Conservation (phyloP, 441 rosid genomes). For the Gossypium trilobum region DNA sequence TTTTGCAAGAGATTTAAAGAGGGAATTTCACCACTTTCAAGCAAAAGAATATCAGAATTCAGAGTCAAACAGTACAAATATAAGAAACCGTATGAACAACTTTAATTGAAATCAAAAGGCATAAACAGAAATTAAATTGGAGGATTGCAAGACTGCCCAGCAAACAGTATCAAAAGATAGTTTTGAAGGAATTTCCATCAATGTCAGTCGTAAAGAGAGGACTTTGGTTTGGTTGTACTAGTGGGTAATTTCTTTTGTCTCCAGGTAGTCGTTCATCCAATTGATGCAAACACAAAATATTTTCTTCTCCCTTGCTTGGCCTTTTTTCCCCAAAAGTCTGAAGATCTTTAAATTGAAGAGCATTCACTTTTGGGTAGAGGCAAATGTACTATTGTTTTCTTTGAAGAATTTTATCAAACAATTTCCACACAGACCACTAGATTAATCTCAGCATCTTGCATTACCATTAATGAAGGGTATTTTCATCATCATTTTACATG, state of each 20-base stretch:
- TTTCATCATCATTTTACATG: not conserved
- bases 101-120: not conserved
- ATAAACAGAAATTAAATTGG: not conserved
- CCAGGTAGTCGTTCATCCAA: not conserved
- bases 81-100: not conserved
- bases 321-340: not conserved
- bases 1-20: not conserved
- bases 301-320: not conserved
- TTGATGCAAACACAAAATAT: not conserved
- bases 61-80: not conserved
- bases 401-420: not conserved
- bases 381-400: not conserved
- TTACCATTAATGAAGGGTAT: not conserved
- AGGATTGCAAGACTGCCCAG: not conserved
- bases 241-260: not conserved
- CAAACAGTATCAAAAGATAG: not conserved
- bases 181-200: not conserved
- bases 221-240: not conserved
- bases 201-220: not conserved
- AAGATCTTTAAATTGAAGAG: not conserved
- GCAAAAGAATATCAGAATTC: not conserved
- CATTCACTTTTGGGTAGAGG: not conserved
- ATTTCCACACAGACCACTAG: not conserved
- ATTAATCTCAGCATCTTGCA: not conserved
- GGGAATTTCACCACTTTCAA: not conserved